Evolutionary conservation across 2,329 filamentous ascomycete species (phyloP), one percentile per base, ranked within the genome.

Genomic region (Proliferodiscus dingleyae): DNA sequence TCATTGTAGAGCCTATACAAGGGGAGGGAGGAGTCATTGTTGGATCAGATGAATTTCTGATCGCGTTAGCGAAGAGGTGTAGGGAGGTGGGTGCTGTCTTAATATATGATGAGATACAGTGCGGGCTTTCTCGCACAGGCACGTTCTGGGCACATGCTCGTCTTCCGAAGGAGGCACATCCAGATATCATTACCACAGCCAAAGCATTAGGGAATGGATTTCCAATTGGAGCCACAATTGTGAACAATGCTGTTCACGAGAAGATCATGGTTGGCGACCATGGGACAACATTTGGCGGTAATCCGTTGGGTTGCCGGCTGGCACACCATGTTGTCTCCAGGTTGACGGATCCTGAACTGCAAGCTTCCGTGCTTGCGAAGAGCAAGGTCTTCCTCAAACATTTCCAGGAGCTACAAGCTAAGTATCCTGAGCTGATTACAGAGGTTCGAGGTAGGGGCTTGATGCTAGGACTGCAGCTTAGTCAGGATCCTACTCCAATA

Each of bases 151-250:
- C 93, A 0, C 91, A 98, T 63, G 75, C 75, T 9, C 73, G 75
- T 47, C 75, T 93, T 19, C 85, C 87, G 28, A 71, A 75, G 57
- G 83, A 87, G 54, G 89, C 89, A 2, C 93, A 98, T 64, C 93
- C 93, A 5, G 93, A 98, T 61, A 84, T 98, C 54, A 70, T 98
- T 53, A 96, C 91, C 11, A 91, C 87, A 0, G 93, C 93, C 46
- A 98, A 98, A 72, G 93, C 93, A 1, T 81, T 98, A 2, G 93
- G 93, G 13, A 98, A 98, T 62, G 93, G 93, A 4, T 91, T 96
- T 66, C 93, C 93, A 38, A 90, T 98, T 55, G 93, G 89, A 41
- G 93, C 93, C 5, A 87, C 85, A 4, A 78, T 80, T 42, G 74
- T 77, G 28, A 77, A 71, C 53, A 61, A 61, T 45, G 71, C 74